Base-by-base conservation (phyloP, 140 eudicot species). In the Flaveria floridana region DNA sequence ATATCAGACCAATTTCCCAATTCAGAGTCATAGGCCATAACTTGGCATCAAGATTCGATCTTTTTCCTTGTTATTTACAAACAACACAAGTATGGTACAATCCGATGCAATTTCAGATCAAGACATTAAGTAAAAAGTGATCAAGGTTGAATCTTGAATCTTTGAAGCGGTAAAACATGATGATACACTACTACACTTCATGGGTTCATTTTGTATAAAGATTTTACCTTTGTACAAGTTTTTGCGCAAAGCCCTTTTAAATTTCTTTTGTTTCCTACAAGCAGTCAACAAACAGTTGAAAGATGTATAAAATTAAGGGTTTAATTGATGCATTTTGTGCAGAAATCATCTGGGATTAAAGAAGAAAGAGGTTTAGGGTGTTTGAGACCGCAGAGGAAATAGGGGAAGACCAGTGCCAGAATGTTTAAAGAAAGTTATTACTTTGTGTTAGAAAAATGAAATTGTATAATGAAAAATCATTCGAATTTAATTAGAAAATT, bases 21-120 rank as follows among this genome's bases (percentile, higher is more conserved):
- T 61, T 68, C 76, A 11, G 83, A 76, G 80, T 82, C 78, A 79
- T 71, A 80, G 80, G 83, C 86, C 94, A 89, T 89, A 39, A 58
- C 59, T 80, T 66, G 46, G 55, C 83, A 80, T 66, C 79, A 80
- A 85, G 84, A 80, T 79, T 78, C 78, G 26, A 76, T 37, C 56
- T 53, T 59, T 56, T 56, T 19, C 53, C 55, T 71, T 15, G 59
- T 14, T 69, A 28, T 56, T 64, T 18, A 76, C 74, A 76, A 12
- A 66, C 66, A 75, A 50, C 79, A 75, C 42, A 66, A 2, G 2
- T 47, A 50, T 20, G 19, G 41, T 19, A 75, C 73, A 75, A 55
- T 37, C 10, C 10, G n/a, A 76, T 52, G 48, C 65, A 58, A 61
- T 30, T 71, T 37, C 65, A 70, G 53, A 70, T 48, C 20, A 48